Evolutionary conservation across 2,329 filamentous ascomycete genomes (phyloP).

Genomic region (Aspergillus sojae): DNA sequence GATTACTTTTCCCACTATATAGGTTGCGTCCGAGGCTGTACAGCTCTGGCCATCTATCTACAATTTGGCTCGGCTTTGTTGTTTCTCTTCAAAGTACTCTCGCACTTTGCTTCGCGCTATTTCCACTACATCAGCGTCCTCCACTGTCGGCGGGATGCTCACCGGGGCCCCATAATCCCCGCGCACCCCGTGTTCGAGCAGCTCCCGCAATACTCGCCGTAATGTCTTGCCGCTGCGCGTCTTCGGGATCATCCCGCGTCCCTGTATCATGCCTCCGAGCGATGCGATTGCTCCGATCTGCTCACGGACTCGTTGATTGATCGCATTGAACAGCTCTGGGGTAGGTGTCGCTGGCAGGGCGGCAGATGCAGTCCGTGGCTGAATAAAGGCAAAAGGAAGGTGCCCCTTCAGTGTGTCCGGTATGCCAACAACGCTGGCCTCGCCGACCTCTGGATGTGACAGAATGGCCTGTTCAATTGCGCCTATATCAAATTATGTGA

Average conservation of each 20-base stretch:
- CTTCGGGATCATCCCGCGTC: constrained; percentile 85
- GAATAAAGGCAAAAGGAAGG: constrained; percentile 87
- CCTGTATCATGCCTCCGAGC: constrained; percentile 82
- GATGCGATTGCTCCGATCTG: constrained; percentile 88
- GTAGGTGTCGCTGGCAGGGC: constrained; percentile 40
- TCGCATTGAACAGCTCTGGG: constrained; percentile 46
- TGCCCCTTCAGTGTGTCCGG: constrained; percentile 87
- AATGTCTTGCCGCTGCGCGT: constrained; percentile 92
- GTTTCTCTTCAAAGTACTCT: constrained; percentile 68
- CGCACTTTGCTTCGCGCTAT: constrained; percentile 71
- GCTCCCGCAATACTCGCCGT: constrained; percentile 75
- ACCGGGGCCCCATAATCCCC: constrained; percentile 74
- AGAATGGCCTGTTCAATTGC: constrained; percentile 90
- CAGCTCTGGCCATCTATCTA: constrained; percentile 24
- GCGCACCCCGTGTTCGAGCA: constrained; percentile 79
- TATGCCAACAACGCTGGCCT: constrained; percentile 83
- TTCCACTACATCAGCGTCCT: constrained; percentile 74
- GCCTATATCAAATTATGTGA: constrained; percentile 51
- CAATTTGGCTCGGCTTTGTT: constrained; percentile 48
- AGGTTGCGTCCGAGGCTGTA: neutral
- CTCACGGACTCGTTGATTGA: constrained; percentile 64
- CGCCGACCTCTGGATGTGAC: constrained; percentile 74
- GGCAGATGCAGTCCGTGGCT: constrained; percentile 58
- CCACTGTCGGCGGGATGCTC: constrained; percentile 78
- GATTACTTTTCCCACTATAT: neutral